These are phyloP conservation scores for Setaria italica DNA, from an alignment of 202 grass and related monocot species.

Conservation along the genomic window DNA sequence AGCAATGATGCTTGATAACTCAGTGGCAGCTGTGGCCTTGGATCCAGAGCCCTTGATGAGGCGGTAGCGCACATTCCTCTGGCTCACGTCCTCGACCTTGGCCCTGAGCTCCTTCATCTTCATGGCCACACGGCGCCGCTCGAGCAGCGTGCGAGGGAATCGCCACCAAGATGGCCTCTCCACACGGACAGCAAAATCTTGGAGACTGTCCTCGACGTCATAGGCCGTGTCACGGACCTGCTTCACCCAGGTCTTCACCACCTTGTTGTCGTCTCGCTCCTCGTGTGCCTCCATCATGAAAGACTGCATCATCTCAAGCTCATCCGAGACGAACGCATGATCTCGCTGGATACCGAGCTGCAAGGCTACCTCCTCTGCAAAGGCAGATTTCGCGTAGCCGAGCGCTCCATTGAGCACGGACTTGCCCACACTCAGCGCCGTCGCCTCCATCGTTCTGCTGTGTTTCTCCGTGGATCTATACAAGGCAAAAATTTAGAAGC, in stretches of 20 bases:
- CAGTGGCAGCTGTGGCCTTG: accelerated
- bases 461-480: background rate
- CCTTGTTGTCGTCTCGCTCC: background rate
- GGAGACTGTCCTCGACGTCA: background rate
- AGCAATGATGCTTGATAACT: background rate
- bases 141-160: background rate
- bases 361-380: background rate
- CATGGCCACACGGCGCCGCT: background rate
- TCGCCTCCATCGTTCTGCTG: background rate
- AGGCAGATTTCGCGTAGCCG: background rate
- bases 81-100: background rate
- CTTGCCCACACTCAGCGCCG: background rate
- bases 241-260: background rate
- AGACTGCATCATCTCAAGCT: conserved; percentile 2
- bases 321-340: background rate
- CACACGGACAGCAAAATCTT: background rate
- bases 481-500: no score
- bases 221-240: background rate
- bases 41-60: background rate
- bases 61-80: background rate
- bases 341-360: background rate
- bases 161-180: background rate
- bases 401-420: background rate
- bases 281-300: conserved; percentile 1
- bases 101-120: background rate